Evolutionary conservation across 129 eudicot genomes (phyloP), one percentile per base, ranked within the genome.

Genomic region (Flaveria brownii): DNA sequence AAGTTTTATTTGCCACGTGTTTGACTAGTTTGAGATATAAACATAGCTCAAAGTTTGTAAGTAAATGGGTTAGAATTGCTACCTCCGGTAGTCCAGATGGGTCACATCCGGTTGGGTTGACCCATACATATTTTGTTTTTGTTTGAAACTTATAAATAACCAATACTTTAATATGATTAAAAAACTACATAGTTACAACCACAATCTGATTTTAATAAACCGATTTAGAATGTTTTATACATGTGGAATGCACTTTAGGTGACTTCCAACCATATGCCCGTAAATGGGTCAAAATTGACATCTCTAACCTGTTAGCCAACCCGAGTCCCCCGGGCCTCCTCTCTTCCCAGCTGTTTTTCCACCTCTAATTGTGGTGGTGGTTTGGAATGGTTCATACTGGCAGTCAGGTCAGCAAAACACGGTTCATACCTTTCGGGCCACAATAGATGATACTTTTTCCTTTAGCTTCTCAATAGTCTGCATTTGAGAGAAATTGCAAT

Each of bases 391-490:
- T 3, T 56, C 47, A 75, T 13, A 64, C 47, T 74, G 36, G 59
- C 30, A 72, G 64, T 14, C 11, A 55, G 45, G 36, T 9, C n/a
- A 63, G 41, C 42, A 30, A 55, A 51, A 52, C 14, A 20, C 25
- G 39, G 20, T 16, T 18, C n/a, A 83, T 75, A 83, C 74, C 75
- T 79, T 74, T 68, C 25, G 56, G 59, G 68, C 82, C 81, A 89
- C 69, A 23, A 94, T 84, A 57, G 94, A 85, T 60, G 86, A 46
- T 66, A 94, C 78, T 59, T 81, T 87, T 17, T 52, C 66, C 82
- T 75, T 84, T 11, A 91, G 89, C 87, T 81, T 87, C 83, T 89
- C 90, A 46, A 84, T 82, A 8, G 72, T 82, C 97, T 94, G 92
- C 87, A 78, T 63, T 41, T 59, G 25, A 45, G 61, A 52, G 2